Evolutionary conservation across 1,284 basidiomycete genomes (phyloP).

Genomic region (Pulchroboletus neoregius): DNA sequence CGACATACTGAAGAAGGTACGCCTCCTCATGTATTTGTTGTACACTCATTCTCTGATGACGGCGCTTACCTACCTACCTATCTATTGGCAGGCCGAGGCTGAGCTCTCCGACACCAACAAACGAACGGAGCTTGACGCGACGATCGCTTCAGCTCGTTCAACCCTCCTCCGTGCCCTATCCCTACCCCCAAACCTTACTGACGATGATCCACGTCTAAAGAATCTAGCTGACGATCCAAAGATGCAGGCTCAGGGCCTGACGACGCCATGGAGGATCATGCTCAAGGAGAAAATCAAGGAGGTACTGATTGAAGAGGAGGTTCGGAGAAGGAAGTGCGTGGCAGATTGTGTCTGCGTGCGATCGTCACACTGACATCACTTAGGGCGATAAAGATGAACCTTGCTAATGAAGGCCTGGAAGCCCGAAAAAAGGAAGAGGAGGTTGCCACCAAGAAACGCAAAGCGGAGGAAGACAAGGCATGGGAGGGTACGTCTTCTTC

Average conservation of each 20-base stretch:
- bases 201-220: conserved; percentile 54
- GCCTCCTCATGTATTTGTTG: conserved; percentile 6
- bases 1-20: conserved; percentile 78
- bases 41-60: not conserved
- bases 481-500: conserved; percentile 67
- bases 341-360: conserved; percentile 2
- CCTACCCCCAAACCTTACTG: conserved; percentile 53
- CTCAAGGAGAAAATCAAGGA: conserved; percentile 70
- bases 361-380: conserved; percentile 1
- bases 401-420: conserved; percentile 81
- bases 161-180: conserved; percentile 56
- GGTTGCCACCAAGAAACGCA: conserved; percentile 66
- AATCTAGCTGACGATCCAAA: conserved; percentile 38
- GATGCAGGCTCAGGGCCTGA: conserved; percentile 32
- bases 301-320: conserved; percentile 76
- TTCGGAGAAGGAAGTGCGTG: conserved; percentile 70
- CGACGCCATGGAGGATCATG: conserved; percentile 59
- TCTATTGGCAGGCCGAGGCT: conserved; percentile 59
- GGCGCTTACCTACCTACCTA: not conserved
- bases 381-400: conserved; percentile 80
- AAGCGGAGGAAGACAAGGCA: conserved; percentile 73
- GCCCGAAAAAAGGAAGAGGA: conserved; percentile 83
- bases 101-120: conserved; percentile 72
- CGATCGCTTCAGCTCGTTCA: conserved; percentile 66
- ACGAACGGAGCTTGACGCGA: conserved; percentile 73